A percentile compares a stretch with the other conserved stretches of the same genome.
Evolutionary conservation across 2,329 filamentous ascomycete genomes (phyloP).

Genomic region (Calycina herbarum): DNA sequence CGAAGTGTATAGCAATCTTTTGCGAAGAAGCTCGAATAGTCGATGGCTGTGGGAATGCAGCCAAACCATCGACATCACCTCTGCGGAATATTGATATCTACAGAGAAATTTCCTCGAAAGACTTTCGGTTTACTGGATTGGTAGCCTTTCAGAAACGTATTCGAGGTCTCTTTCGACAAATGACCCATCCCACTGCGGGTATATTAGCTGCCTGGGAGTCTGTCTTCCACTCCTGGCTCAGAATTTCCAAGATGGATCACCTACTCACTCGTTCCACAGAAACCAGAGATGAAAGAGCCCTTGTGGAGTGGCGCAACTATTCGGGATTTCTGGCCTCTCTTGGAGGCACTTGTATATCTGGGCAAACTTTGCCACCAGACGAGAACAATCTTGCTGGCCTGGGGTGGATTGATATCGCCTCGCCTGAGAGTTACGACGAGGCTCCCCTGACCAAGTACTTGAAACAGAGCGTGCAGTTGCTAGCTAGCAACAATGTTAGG

Average conservation of each 20-base stretch:
- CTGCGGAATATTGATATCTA: slow-evolving; percentile 63
- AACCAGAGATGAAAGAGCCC: slow-evolving; percentile 52
- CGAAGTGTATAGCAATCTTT: slow-evolving; percentile 59
- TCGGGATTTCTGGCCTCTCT: slow-evolving; percentile 68
- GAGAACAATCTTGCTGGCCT: slow-evolving; percentile 58
- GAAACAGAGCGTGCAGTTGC: slow-evolving; percentile 62
- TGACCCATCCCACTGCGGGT: slow-evolving; percentile 64
- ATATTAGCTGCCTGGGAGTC: slow-evolving; percentile 67
- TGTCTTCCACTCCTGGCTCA: slow-evolving; percentile 65
- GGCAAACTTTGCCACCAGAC: slow-evolving; percentile 54
- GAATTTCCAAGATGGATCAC: slow-evolving; percentile 55
- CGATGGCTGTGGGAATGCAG: slow-evolving; percentile 40
- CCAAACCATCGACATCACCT: slow-evolving; percentile 52
- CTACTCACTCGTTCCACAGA: slow-evolving; percentile 55
- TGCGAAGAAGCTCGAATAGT: slow-evolving; percentile 61
- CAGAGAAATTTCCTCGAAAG: slow-evolving; percentile 60
- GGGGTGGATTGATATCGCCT: slow-evolving; percentile 59
- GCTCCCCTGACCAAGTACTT: slow-evolving; percentile 61
- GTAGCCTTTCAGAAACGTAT: slow-evolving; percentile 70
- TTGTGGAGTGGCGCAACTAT: slow-evolving; percentile 68
- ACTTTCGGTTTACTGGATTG: slow-evolving; percentile 66
- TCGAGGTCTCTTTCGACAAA: slow-evolving; percentile 57
- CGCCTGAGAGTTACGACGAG: slow-evolving; percentile 60
- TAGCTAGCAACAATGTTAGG: slow-evolving; percentile 63
- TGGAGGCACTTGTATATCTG: slow-evolving; percentile 64